These are phyloP conservation scores for Hanseniaspora nectarophila DNA, from an alignment of 805 yeast species.

Conservation along the genomic window DNA sequence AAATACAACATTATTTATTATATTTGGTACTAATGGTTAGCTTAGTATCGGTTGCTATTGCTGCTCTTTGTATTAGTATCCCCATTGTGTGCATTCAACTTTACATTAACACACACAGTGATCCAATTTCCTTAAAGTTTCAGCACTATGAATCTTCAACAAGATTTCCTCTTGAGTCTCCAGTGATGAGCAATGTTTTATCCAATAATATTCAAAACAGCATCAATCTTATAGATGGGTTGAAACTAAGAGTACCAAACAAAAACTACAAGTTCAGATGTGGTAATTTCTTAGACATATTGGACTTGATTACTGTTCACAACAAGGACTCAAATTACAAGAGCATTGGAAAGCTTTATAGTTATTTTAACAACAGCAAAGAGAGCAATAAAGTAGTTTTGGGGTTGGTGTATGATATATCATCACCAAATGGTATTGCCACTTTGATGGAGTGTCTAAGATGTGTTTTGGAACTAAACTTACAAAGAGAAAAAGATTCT, in stretches of 20 bases:
- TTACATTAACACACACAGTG: slow-evolving; percentile 2
- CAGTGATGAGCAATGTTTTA: slow-evolving; percentile 9
- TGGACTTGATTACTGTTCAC: slow-evolving; percentile 32
- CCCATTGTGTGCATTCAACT: neutral
- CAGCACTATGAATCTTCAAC: slow-evolving; percentile 12
- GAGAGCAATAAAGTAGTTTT: slow-evolving; percentile 19
- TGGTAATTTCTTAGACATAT: slow-evolving; percentile 64
- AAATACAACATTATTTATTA: too few relatives aligned
- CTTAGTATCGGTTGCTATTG: too few relatives aligned
- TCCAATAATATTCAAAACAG: slow-evolving; percentile 8
- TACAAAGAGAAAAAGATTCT: slow-evolving; percentile 15
- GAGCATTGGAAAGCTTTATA: slow-evolving; percentile 21
- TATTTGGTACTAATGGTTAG: neutral
- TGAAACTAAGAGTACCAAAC: slow-evolving; percentile 12
- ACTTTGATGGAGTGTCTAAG: slow-evolving; percentile 20
- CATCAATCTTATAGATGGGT: slow-evolving; percentile 12
- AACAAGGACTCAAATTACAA: neutral
- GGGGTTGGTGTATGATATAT: slow-evolving; percentile 20
- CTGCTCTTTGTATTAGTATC: neutral
- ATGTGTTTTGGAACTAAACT: slow-evolving; percentile 20
- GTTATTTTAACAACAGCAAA: slow-evolving; percentile 23
- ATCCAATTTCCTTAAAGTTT: slow-evolving; percentile 6
- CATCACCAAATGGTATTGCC: slow-evolving; percentile 20
- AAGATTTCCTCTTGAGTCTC: slow-evolving; percentile 5
- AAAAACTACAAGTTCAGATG: slow-evolving; percentile 33